Evolutionary conservation across 2,329 filamentous ascomycete genomes (phyloP).

Genomic region (Cercospora sp.): DNA sequence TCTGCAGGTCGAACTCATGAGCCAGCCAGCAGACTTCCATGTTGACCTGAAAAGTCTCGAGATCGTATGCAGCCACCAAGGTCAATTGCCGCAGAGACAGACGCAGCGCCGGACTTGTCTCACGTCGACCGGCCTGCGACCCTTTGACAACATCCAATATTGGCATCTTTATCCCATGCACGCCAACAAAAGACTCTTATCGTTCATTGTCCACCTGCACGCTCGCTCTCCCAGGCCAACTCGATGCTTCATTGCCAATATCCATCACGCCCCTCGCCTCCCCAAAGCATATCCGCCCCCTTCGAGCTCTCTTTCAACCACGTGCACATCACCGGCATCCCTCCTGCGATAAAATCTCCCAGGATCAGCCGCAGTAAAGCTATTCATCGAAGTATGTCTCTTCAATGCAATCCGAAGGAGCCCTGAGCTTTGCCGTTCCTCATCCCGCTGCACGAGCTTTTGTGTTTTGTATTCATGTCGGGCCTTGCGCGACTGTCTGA

Average conservation of each 20-base stretch:
- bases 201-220: background rate
- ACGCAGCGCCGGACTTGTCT: background rate
- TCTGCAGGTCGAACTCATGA: background rate
- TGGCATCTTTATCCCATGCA: background rate
- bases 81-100: background rate
- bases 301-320: background rate
- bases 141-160: background rate
- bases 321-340: background rate
- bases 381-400: slow-evolving; percentile 11
- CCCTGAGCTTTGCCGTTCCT: slow-evolving; percentile 14
- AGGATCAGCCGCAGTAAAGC: slow-evolving; percentile 13
- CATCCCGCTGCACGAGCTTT: slow-evolving; percentile 1
- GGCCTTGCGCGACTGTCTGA: background rate
- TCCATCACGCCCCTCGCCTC: background rate
- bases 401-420: slow-evolving; percentile 17
- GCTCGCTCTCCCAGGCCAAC: background rate
- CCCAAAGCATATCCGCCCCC: background rate
- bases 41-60: background rate
- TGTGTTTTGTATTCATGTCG: slow-evolving; percentile 2
- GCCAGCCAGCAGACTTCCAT: background rate
- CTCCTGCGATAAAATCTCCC: slow-evolving; percentile 2
- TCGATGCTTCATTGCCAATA: background rate
- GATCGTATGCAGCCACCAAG: background rate
- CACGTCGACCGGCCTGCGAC: background rate
- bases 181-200: background rate